These are phyloP conservation scores for Solanum chmielewskii DNA, from an alignment of 257 asterid species.

Conservation along the genomic window DNA sequence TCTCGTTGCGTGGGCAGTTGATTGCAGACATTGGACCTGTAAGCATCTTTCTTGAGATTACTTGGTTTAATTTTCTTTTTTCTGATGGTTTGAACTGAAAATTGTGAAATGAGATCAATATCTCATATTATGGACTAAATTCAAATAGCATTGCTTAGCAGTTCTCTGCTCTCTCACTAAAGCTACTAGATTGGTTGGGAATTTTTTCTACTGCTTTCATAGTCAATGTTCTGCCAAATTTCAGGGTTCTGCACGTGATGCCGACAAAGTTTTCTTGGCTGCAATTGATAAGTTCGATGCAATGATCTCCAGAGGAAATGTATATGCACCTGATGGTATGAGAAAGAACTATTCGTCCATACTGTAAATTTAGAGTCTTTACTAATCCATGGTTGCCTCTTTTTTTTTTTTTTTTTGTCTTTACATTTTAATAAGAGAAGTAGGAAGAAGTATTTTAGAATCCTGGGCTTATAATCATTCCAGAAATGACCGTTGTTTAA, in stretches of 20 bases:
- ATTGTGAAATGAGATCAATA: not conserved
- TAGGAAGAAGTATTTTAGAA: not conserved
- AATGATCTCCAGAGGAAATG: constrained; percentile 76
- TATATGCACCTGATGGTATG: constrained; percentile 75
- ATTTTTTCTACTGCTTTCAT: not conserved
- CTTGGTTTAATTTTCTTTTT: not conserved
- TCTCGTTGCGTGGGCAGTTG: constrained; percentile 77
- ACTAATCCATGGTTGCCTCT: not conserved
- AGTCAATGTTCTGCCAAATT: constrained; percentile 1
- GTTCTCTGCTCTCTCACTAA: not conserved
- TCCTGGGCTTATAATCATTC: not conserved
- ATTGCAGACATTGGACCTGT: constrained; percentile 93
- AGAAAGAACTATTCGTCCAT: not conserved
- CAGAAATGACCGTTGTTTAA: not conserved
- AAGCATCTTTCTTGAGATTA: constrained; percentile 13
- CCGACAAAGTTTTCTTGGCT: constrained; percentile 84
- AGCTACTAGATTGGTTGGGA: not conserved
- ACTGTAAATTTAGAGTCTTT: not conserved
- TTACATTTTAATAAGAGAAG: not conserved
- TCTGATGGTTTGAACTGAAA: not conserved
- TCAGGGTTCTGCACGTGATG: constrained; percentile 76
- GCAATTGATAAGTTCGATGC: constrained; percentile 92
- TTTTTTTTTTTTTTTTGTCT: not conserved
- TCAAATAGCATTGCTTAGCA: not conserved
- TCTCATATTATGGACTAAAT: not conserved